These are phyloP conservation scores for Chlorella sp. DNA, from an alignment of 139 green algal species.

Conservation along the genomic window DNA sequence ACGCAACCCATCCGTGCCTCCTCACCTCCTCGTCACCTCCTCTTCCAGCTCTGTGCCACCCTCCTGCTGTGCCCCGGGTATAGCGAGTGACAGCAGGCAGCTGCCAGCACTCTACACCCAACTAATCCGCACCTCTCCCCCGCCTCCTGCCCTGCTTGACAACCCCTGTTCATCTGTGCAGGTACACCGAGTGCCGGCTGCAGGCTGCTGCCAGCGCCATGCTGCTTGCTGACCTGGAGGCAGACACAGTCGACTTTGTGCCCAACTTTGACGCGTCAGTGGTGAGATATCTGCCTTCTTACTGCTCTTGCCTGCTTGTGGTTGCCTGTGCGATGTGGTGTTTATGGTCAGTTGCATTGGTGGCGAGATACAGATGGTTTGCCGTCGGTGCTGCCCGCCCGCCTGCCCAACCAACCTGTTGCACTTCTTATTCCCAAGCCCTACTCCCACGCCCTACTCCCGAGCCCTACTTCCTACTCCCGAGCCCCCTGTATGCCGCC, in stretches of 20 bases:
- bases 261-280: constrained; percentile 89
- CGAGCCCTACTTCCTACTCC: no score
- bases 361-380: no score
- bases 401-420: constrained; percentile 41
- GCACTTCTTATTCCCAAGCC: not conserved
- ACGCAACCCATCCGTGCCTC: no score
- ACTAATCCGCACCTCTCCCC: not conserved
- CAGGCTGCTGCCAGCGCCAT: constrained; percentile 62
- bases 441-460: no score
- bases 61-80: not conserved
- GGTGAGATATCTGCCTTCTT: constrained; percentile 33
- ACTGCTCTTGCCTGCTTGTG: not conserved
- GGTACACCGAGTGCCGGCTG: constrained; percentile 79
- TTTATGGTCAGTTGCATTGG: no score
- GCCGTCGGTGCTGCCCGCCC: constrained; percentile 90
- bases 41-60: not conserved
- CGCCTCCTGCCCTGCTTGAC: not conserved
- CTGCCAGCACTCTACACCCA: not conserved
- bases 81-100: no score
- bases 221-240: constrained; percentile 88
- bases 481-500: no score
- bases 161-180: constrained; percentile 26
- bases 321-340: not conserved
- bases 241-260: constrained; percentile 82
- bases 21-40: not conserved